Percentiles rank a stretch among this genome's conserved stretches.
Evolutionary conservation across 495 filamentous ascomycete species (phyloP).

Genomic region (Penicillium psychrofluorescens): DNA sequence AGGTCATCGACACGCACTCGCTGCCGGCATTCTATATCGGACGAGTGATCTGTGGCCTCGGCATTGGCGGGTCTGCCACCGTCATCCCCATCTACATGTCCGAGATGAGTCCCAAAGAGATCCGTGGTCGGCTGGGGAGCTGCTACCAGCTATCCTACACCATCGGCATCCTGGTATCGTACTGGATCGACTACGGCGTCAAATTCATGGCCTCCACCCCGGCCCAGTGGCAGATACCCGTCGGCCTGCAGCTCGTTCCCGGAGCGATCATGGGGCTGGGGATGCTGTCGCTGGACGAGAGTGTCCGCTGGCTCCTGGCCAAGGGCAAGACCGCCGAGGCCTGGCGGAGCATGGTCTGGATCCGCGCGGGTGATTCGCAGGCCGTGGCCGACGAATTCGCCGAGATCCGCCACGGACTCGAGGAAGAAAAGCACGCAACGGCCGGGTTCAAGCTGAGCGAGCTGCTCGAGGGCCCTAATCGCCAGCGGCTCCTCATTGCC

Average conservation of each 20-base stretch:
- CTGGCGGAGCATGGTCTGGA: constrained; percentile 42
- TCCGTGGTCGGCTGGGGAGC: constrained; percentile 44
- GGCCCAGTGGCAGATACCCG: constrained; percentile 46
- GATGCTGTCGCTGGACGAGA: constrained; percentile 42
- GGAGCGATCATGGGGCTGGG: constrained; percentile 43
- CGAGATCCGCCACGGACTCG: constrained; percentile 35
- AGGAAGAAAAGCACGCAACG: constrained; percentile 34
- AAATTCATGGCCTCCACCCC: constrained; percentile 50
- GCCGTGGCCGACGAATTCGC: constrained; percentile 37
- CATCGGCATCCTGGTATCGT: constrained; percentile 43
- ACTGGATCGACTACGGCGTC: constrained; percentile 48
- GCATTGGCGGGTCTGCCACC: constrained; percentile 49
- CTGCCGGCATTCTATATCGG: constrained; percentile 36
- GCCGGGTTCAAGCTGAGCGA: constrained; percentile 36
- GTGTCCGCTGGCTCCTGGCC: constrained; percentile 44
- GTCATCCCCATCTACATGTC: constrained; percentile 51
- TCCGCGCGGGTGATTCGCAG: constrained; percentile 31
- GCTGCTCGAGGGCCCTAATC: constrained; percentile 33
- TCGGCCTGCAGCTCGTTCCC: constrained; percentile 46
- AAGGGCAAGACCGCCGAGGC: constrained; percentile 34
- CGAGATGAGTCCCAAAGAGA: constrained; percentile 49
- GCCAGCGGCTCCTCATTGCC: constrained; percentile 32
- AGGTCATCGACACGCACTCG: constrained; percentile 36
- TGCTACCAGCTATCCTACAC: constrained; percentile 49
- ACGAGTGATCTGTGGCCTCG: constrained; percentile 48